Evolutionary conservation across 177 flowering plant genomes (phyloP), one percentile per base, ranked within the genome.

Genomic region (Telopea speciosissima): DNA sequence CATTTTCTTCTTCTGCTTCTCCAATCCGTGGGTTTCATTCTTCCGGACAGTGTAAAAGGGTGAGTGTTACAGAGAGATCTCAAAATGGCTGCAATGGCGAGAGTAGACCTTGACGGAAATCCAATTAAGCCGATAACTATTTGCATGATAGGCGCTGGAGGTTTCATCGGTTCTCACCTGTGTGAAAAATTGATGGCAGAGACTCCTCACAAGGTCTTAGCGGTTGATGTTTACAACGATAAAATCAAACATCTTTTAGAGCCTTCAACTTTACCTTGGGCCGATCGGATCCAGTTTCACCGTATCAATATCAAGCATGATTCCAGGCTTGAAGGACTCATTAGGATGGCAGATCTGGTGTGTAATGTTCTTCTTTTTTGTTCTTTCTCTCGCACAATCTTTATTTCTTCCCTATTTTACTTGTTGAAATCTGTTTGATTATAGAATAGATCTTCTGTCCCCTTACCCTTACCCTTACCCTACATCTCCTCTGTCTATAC

Each of bases 61-160:
- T 2, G 9, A 52, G 58, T 19, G 21, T 1, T 19, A 52, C 19
- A 1, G 61, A n/a, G 61, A 56, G 23, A 21, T 56, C 61, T 56
- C 22, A 56, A 24, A 56, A 56, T 56, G 61, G 44, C 67, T 54
- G 12, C 70, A 68, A 54, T 56, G 56, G 40, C 24, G 56, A 56
- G 45, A 17, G 36, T 68, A 8, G 85, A 86, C 81, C 86, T 86
- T 65, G 87, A 84, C 74, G 89, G 89, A 17, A 80, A 74, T 24
- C 73, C 81, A 31, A 81, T 86, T 33, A 79, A 72, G 77, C 73
- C 86, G 66, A 74, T 86, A 28, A 83, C 85, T 24, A 81, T 86
- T 33, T 84, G 85, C 75, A 83, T 86, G 84, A 86, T 86, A 71
- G 89, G 89, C 1, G 89, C 86, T 63, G 88, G 88, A 12, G 88